Evolutionary conservation across 768 basidiomycete species (phyloP).

Genomic region (Xanthoconium purpureum): DNA sequence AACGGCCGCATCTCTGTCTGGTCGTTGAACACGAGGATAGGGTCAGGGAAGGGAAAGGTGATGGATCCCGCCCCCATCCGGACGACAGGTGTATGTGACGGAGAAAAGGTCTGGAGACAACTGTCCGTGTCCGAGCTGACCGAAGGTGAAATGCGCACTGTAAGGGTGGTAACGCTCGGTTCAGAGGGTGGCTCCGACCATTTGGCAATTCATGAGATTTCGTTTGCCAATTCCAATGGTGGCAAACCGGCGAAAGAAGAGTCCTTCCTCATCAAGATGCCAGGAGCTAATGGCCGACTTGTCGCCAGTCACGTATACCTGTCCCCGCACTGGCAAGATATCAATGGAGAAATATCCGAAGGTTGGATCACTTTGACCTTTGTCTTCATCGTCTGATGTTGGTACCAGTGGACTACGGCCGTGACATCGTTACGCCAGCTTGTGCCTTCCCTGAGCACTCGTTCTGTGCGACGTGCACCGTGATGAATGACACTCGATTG

Average conservation of each 20-base stretch:
- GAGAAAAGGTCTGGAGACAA: conserved; percentile 29
- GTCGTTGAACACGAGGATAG: conserved; percentile 61
- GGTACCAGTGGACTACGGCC: conserved; percentile 14
- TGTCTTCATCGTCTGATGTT: conserved; percentile 10
- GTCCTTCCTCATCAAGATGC: conserved; percentile 24
- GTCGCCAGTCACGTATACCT: conserved; percentile 23
- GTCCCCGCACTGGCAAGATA: conserved; percentile 41
- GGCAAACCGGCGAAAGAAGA: conserved; percentile 2
- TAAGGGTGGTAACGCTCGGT: conserved; percentile 40
- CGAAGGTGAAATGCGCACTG: background rate
- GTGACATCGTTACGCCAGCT: conserved; percentile 21
- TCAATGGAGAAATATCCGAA: conserved; percentile 46
- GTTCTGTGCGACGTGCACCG: conserved; percentile 37
- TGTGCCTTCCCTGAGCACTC: conserved; percentile 62
- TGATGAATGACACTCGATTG: conserved; percentile 23
- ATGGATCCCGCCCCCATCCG: conserved; percentile 52
- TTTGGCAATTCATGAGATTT: conserved; percentile 28
- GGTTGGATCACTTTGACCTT: conserved; percentile 30
- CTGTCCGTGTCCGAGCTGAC: conserved; percentile 18
- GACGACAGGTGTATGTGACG: conserved; percentile 24
- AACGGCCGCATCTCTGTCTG: conserved; percentile 67
- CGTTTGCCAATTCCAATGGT: background rate
- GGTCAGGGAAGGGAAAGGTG: conserved; percentile 52
- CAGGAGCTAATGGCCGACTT: conserved; percentile 47
- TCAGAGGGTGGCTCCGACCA: conserved; percentile 34